phyloP scores from a whole-genome alignment of 2,329 filamentous ascomycete species.

The Exophiala calicioides region DNA sequence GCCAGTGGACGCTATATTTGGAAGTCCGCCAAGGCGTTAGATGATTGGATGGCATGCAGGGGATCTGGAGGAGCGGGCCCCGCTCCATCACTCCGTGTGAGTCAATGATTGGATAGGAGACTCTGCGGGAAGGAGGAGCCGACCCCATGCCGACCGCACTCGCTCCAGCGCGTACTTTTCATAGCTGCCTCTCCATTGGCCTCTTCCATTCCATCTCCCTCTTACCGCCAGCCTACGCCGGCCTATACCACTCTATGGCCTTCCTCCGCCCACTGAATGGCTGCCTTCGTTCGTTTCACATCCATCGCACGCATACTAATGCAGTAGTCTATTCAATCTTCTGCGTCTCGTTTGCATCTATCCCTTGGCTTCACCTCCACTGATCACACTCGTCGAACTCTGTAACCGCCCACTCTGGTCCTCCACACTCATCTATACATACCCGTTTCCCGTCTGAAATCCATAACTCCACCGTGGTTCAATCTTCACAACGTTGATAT shows the following conservation, averaged over 20 bases:
- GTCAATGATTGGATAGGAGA: constrained; percentile 4
- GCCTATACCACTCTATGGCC: constrained; percentile 15
- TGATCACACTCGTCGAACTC: constrained; percentile 23
- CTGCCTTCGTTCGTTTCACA: constrained; percentile 24
- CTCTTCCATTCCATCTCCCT: constrained; percentile 2
- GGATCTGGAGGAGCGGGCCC: constrained; percentile 9
- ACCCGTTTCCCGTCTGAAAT: constrained; percentile 23
- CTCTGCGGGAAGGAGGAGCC: constrained; percentile 11
- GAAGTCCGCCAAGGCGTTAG: neutral
- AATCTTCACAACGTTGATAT: constrained; percentile 13
- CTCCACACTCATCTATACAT: constrained; percentile 24
- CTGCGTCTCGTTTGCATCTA: constrained; percentile 9
- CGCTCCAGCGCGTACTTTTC: constrained; percentile 27
- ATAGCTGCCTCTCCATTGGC: constrained; percentile 24
- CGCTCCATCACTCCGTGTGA: constrained; percentile 5
- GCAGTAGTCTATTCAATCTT: constrained; percentile 21
- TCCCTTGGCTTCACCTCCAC: constrained; percentile 19
- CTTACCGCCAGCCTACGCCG: constrained; percentile 23
- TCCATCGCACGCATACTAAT: constrained; percentile 25
- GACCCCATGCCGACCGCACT: constrained; percentile 16
- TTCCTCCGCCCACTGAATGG: constrained; percentile 15
- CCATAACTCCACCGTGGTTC: constrained; percentile 26
- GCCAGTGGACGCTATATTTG: constrained; percentile 27
- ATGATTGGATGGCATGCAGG: constrained; percentile 12
- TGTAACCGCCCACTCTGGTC: constrained; percentile 23